phyloP scores from a whole-genome alignment of 2,329 filamentous ascomycete species.

The Macrophomina pseudophaseolina region DNA sequence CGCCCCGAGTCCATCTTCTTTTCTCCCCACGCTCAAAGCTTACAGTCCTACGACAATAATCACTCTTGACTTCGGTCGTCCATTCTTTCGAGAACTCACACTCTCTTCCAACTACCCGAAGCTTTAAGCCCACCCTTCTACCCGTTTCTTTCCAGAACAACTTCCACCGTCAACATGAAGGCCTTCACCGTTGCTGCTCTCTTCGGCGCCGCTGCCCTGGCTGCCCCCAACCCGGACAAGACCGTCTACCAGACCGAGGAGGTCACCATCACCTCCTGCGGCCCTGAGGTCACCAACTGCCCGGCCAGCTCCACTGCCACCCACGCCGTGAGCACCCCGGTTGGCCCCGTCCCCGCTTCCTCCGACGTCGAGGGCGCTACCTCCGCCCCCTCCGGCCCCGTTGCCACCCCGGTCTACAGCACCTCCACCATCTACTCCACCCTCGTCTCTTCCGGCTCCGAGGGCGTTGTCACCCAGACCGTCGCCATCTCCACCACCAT shows the following conservation, averaged over 20 bases:
- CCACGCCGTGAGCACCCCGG: slow-evolving; percentile 14
- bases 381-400: slow-evolving; percentile 1
- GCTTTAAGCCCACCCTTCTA: slow-evolving; percentile 24
- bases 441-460: slow-evolving; percentile 1
- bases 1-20: not conserved
- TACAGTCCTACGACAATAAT: slow-evolving; percentile 26
- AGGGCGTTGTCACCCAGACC: slow-evolving; percentile 25
- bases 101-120: slow-evolving; percentile 32
- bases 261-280: slow-evolving; percentile 27
- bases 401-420: not conserved
- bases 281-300: slow-evolving; percentile 30
- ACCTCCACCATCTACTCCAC: slow-evolving; percentile 24
- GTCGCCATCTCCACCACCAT: slow-evolving; percentile 26
- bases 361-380: slow-evolving; percentile 13
- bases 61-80: slow-evolving; percentile 29
- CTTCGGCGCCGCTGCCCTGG: slow-evolving; percentile 27
- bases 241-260: slow-evolving; percentile 26
- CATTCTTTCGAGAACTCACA: slow-evolving; percentile 27
- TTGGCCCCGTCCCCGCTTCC: slow-evolving; percentile 11
- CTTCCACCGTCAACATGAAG: slow-evolving; percentile 30
- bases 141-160: slow-evolving; percentile 23
- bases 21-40: slow-evolving; percentile 27
- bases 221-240: slow-evolving; percentile 27
- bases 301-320: slow-evolving; percentile 27
- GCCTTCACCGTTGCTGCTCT: slow-evolving; percentile 28